Evolutionary conservation across 805 yeast genomes (phyloP), one percentile per base, ranked within the genome.

Genomic region (Hagleromyces aurorensis): DNA sequence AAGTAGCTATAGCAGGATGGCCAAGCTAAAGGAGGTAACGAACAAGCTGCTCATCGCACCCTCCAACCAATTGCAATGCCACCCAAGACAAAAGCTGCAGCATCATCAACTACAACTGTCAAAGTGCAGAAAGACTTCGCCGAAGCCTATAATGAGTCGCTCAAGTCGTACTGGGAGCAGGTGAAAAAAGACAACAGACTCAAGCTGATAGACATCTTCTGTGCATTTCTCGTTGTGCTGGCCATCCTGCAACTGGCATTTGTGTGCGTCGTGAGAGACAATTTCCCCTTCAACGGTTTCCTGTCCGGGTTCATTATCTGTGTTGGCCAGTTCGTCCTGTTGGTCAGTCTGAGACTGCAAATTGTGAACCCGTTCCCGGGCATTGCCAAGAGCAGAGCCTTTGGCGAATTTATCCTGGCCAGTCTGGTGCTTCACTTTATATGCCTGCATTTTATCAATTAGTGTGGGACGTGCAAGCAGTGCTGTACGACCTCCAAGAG

Each of bases 221-320:
- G 89, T 49, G 71, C 56, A 15, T 86, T 82, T 43, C 59, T 89
- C 35, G 87, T 89, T 11, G 57, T 64, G 0, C 63, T 84, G 36
- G 98, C 94, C 1, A 60, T 70, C 1, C 57, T 82, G 16, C 97
- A 91, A 59, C 85, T 86, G 51, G 61, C 66, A 4, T 89, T 86
- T 57, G 81, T 82, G 42, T 44, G 78, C 23, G 37, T 85, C 9
- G 73, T 86, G 25, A 94, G 96, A 28, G 61, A 56, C 20, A 84
- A 74, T 46, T 91, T 80, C 70, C 99, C 99, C 11, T 91, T 91
- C 70, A 91, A 91, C 60, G 97, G 96, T 14, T 91, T 91, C 53
- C 67, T 91, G 36, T 89, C 94, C 13, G 97, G 97, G 1, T 91
- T 91, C 53, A 72, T 80, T 32, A 65, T 85, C 13, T 83, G 96